These are phyloP conservation scores for Eucalyptus shirleyi DNA, from an alignment of 345 rosid species.

Conservation along the genomic window DNA sequence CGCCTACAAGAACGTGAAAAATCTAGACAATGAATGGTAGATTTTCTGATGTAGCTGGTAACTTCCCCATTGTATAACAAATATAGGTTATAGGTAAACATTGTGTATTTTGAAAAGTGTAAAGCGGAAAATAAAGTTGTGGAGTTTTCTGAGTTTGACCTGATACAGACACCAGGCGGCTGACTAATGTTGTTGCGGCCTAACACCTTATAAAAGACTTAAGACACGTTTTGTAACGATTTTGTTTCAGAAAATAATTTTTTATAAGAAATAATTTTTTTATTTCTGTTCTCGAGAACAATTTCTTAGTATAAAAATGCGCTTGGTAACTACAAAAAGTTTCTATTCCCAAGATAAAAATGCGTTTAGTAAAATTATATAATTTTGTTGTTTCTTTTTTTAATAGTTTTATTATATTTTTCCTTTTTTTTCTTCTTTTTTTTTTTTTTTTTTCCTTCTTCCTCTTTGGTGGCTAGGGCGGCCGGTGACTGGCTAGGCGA, in stretches of 20 bases:
- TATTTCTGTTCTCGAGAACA: accelerated
- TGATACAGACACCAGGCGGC: no score
- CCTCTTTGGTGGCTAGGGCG: no score
- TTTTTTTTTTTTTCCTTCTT: no score
- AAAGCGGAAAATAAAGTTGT: neutral
- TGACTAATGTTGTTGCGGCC: neutral
- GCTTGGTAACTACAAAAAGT: accelerated
- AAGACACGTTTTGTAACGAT: no score
- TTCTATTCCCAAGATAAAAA: accelerated
- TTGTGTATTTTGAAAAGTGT: neutral
- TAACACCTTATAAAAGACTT: neutral
- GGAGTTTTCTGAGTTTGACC: neutral
- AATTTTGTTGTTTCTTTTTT: no score
- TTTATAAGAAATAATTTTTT: accelerated
- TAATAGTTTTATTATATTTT: no score
- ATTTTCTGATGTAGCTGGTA: neutral
- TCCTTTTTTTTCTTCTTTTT: no score
- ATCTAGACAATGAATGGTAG: neutral
- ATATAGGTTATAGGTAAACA: neutral
- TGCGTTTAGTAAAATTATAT: no score
- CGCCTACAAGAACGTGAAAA: neutral
- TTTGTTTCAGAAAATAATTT: accelerated
- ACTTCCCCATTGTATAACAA: neutral
- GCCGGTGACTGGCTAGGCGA: accelerated
- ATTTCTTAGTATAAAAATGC: no score